Evolutionary conservation across 1,139 yeast genomes (phyloP).

Genomic region (Candida sanyaensis): DNA sequence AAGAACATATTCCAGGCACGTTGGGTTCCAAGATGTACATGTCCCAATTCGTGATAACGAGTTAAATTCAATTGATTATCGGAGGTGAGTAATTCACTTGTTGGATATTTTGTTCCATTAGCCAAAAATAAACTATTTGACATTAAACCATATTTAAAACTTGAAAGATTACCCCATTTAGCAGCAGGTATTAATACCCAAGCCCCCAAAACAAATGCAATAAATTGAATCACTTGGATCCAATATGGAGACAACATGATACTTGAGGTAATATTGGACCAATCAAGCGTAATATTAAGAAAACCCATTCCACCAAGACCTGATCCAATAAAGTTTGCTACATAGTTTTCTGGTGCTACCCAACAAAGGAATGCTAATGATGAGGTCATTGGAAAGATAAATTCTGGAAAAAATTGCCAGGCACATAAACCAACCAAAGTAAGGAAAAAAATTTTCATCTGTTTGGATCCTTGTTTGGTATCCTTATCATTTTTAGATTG

Average conservation of each 20-base stretch:
- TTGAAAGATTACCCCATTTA: slow-evolving; percentile 33
- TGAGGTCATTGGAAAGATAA: slow-evolving; percentile 40
- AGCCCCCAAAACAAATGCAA: slow-evolving; percentile 40
- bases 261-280: slow-evolving; percentile 48
- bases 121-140: slow-evolving; percentile 37
- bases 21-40: slow-evolving; percentile 45
- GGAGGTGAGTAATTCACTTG: slow-evolving; percentile 30
- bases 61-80: slow-evolving; percentile 38
- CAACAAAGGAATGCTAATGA: slow-evolving; percentile 47
- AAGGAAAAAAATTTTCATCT: slow-evolving; percentile 35
- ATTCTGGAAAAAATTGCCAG: slow-evolving; percentile 50
- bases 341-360: slow-evolving; percentile 40
- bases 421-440: slow-evolving; percentile 32
- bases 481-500: slow-evolving; percentile 26
- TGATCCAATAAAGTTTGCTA: slow-evolving; percentile 43
- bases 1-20: slow-evolving; percentile 53
- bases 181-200: slow-evolving; percentile 45
- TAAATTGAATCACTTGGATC: slow-evolving; percentile 46
- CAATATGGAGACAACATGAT: slow-evolving; percentile 49
- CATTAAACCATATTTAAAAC: slow-evolving; percentile 39
- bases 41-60: slow-evolving; percentile 40
- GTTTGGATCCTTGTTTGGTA: slow-evolving; percentile 22
- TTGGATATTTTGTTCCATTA: slow-evolving; percentile 41
- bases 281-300: slow-evolving; percentile 43
- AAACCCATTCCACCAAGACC: slow-evolving; percentile 51